Evolutionary conservation across 2,329 filamentous ascomycete species (phyloP), one percentile per base, ranked within the genome.

Genomic region (Fusarium citri): DNA sequence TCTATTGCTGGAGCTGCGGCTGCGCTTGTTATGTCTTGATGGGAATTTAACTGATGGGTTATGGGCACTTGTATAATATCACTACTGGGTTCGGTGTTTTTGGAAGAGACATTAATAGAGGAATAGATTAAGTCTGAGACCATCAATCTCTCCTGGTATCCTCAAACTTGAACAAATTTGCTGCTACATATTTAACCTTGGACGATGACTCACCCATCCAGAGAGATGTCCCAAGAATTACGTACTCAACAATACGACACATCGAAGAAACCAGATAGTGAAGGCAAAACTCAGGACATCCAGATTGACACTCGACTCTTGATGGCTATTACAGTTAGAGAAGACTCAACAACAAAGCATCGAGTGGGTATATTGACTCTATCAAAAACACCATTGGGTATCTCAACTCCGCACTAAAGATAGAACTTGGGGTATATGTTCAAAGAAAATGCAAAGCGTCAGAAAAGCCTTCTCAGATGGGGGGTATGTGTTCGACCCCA

Each of bases 1-100:
- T 59, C 61, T 28, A 6, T 49, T 16, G 51, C 60, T 1, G 60
- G 59, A 26, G n/a, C 47, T n/a, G 40, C 59, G 7, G 40, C 37
- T 4, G 46, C 60, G 8, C 22, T 64, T 8, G 20, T 47, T 14
- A 23, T 64, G 40, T 46, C 41, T 16, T 64, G 16, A 11, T 16
- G 5, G n/a, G 4, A 12, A 26, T 26, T 10, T 7, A 26, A 25
- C 4, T 10, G 8, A 9, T 11, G 46, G n/a, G 7, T 6, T 31
- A 28, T 28, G 14, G 10, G 11, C 46, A 37, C 6, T 5, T 37
- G 34, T n/a, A 37, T 37, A 7, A 37, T 12, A 37, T 37, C 11
- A 2, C 12, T 37, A 37, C 10, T 37, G 34, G 18, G 34, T 37
- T 37, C 18, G 18, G 18, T 12, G 34, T 37, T 37, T 2, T 7